These are phyloP conservation scores for Brassica nigra DNA, from an alignment of 345 rosid genomes.

Conservation along the genomic window DNA sequence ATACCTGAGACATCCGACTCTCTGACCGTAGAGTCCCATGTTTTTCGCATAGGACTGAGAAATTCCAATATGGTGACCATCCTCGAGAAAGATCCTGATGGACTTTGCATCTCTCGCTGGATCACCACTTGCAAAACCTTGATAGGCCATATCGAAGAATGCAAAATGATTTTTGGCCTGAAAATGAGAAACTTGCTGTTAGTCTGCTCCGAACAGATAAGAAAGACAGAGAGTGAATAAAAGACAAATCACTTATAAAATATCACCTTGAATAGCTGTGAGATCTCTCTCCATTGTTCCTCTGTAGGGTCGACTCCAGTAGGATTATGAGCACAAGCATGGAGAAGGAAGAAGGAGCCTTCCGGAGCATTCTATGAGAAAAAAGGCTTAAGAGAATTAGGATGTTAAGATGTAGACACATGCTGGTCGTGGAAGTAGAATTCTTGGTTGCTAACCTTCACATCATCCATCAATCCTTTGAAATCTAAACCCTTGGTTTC, in stretches of 20 bases:
- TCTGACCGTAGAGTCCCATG: constrained; percentile 99
- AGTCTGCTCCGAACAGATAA: background rate
- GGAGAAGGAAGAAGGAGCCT: constrained; percentile 92
- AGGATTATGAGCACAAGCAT: constrained; percentile 94
- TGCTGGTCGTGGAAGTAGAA: background rate
- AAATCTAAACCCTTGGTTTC: constrained; percentile 85
- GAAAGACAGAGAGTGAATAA: background rate
- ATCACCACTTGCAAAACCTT: constrained; percentile 98
- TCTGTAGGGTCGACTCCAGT: constrained; percentile 97
- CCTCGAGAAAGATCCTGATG: constrained; percentile 89
- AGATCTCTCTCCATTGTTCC: constrained; percentile 94
- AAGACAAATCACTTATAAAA: background rate
- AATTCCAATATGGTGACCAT: constrained; percentile 87
- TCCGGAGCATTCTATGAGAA: constrained; percentile 74
- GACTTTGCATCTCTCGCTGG: constrained; percentile 95
- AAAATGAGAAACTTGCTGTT: constrained; percentile 18
- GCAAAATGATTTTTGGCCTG: constrained; percentile 86
- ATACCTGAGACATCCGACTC: constrained; percentile 97
- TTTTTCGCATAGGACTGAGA: constrained; percentile 96
- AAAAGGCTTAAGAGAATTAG: constrained; percentile 12
- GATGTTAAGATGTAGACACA: background rate
- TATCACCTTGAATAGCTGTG: constrained; percentile 75
- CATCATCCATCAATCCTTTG: constrained; percentile 79
- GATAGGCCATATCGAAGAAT: constrained; percentile 98
- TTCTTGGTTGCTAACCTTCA: constrained; percentile 56